Evolutionary conservation across 176 grass and related monocot species (phyloP).

Genomic region (Aegilops sharonensis): DNA sequence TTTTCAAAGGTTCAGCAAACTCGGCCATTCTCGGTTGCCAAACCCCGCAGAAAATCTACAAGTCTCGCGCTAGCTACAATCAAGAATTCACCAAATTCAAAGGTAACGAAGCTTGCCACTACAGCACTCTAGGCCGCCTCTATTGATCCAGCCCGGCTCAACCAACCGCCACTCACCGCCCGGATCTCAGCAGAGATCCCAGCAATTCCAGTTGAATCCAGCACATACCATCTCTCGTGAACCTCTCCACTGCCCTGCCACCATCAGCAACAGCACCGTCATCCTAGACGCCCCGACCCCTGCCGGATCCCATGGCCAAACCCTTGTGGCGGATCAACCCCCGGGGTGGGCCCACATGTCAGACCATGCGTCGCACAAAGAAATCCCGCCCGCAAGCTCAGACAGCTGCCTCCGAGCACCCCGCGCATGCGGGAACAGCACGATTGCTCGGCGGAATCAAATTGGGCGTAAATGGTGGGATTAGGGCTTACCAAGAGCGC

Average conservation of each 20-base stretch:
- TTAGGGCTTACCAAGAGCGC: constrained; percentile 33
- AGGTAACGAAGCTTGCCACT: constrained; percentile 9
- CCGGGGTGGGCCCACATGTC: constrained; percentile 13
- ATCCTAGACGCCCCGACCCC: background rate
- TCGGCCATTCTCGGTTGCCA: background rate
- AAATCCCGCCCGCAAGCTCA: background rate
- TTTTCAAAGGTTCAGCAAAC: background rate
- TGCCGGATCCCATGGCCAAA: constrained; percentile 27
- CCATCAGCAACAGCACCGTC: background rate
- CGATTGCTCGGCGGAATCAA: background rate
- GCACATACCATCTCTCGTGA: background rate
- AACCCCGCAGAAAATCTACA: background rate
- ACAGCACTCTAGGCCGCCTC: background rate
- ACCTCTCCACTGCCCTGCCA: background rate
- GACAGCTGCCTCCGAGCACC: background rate
- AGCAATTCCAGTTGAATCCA: constrained; percentile 17
- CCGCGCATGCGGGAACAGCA: background rate
- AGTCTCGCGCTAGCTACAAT: background rate
- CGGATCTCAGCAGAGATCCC: constrained; percentile 47
- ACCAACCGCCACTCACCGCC: background rate
- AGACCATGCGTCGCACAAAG: background rate
- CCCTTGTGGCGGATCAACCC: constrained; percentile 14
- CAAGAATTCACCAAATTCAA: constrained; percentile 7
- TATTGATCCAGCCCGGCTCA: constrained; percentile 4
- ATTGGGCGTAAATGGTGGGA: constrained; percentile 15